Evolutionary conservation across 2,329 filamentous ascomycete genomes (phyloP), one percentile per base, ranked within the genome.

Genomic region (Penicillium expansum): DNA sequence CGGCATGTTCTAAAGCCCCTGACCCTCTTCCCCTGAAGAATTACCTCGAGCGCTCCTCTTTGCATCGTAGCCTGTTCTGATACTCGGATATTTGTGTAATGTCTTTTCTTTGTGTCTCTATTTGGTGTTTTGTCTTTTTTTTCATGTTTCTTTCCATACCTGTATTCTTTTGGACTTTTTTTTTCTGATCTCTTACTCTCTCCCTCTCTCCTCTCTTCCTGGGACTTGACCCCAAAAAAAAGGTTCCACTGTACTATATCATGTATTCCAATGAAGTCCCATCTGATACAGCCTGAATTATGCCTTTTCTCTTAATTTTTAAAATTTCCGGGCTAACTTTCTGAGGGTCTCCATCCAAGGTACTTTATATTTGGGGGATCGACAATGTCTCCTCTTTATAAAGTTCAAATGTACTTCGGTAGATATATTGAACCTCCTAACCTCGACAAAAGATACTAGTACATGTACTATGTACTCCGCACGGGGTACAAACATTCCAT

Each of bases 1-100:
- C 45, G 85, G 84, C 65, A 90, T 90, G 87, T 84, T 84, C 79
- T 84, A 83, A 80, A 67, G 69, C 61, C 48, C 35, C 42, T 54
- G 22, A 55, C 47, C 42, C 51, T 45, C 39, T 44, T 52, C 27
- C 37, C 52, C 47, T 47, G 58, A 60, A 61, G 59, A 60, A 62
- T 64, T 61, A 58, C 59, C 65, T 69, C 62, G 52, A 69, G 67
- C 67, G 68, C 50, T 37, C 41, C 14, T 69, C 65, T 70, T 72
- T 72, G 70, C 70, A 72, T 73, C 64, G 61, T 68, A 64, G 69
- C 67, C 64, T 65, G 56, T 66, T 61, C 55, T 63, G 63, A 60
- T 64, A 57, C 60, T 60, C 64, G 61, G 57, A 62, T 57, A 60
- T 58, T 37, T 61, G 59, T 65, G 59, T 66, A 66, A 66, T 64